These are phyloP conservation scores for Viola pubescens DNA, from an alignment of 441 rosid genomes.

Conservation along the genomic window DNA sequence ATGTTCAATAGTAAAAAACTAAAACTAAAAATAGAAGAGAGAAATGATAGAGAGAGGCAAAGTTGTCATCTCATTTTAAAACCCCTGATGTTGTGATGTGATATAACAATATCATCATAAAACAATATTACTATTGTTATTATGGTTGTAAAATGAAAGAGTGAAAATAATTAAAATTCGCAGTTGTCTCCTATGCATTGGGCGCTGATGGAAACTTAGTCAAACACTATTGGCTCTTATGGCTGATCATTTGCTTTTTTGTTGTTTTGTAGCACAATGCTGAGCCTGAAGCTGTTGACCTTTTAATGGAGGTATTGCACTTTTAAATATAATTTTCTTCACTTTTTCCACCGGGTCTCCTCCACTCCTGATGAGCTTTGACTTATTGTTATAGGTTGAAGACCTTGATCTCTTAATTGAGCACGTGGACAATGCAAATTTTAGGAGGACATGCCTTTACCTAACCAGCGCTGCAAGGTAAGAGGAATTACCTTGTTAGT, in stretches of 20 bases:
- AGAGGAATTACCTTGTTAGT: slow-evolving; percentile 9
- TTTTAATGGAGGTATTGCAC: slow-evolving; percentile 68
- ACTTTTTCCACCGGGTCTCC: neutral
- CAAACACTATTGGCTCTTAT: neutral
- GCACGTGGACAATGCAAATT: slow-evolving; percentile 81
- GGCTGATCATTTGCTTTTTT: neutral
- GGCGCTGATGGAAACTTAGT: too few relatives aligned
- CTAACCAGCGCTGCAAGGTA: slow-evolving; percentile 91
- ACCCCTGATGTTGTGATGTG: too few relatives aligned
- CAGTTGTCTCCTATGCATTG: too few relatives aligned
- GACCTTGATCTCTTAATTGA: slow-evolving; percentile 85
- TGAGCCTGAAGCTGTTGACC: slow-evolving; percentile 98
- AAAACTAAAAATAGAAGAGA: too few relatives aligned
- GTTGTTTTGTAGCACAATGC: slow-evolving; percentile 79
- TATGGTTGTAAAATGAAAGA: too few relatives aligned
- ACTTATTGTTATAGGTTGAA: slow-evolving; percentile 52
- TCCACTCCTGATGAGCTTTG: neutral
- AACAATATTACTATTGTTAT: too few relatives aligned
- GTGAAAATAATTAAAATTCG: too few relatives aligned
- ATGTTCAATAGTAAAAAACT: too few relatives aligned
- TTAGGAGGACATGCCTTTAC: slow-evolving; percentile 85
- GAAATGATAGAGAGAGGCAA: too few relatives aligned
- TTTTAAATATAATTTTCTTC: neutral
- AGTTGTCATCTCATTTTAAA: too few relatives aligned
- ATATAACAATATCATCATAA: too few relatives aligned